Conservation (phyloP, 169 alveolate genomes). For the Plasmodium gaboni region DNA sequence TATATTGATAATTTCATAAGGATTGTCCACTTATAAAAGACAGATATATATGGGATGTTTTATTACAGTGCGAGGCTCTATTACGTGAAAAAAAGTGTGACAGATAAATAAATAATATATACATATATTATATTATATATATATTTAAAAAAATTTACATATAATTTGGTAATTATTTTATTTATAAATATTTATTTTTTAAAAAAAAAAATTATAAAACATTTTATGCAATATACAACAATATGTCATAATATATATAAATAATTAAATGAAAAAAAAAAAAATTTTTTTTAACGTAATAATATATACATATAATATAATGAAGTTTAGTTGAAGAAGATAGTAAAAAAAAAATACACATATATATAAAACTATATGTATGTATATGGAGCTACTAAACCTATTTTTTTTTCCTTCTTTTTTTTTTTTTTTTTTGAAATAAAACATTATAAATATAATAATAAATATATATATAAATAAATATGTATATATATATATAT, state of each 20-base stretch:
- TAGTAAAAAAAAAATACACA: background rate
- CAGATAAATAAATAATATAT: background rate
- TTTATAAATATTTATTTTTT: constrained; percentile 60
- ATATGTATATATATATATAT: background rate
- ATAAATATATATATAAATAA: background rate
- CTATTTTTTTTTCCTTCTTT: too few species aligned
- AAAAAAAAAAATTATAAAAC: constrained; percentile 57
- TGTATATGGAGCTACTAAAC: constrained; percentile 14
- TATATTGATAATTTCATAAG: background rate
- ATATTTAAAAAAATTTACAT: constrained; percentile 49
- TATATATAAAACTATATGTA: constrained; percentile 1
- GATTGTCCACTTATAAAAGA: background rate
- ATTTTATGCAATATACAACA: constrained; percentile 30
- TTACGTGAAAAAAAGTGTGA: background rate
- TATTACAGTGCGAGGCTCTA: background rate
- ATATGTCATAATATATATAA: constrained; percentile 6
- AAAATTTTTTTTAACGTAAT: background rate
- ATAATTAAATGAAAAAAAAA: constrained; percentile 4
- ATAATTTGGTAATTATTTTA: constrained; percentile 25
- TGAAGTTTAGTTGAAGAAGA: background rate
- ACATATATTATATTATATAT: background rate
- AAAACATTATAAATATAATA: background rate
- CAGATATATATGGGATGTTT: background rate
- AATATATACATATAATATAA: constrained; percentile 13
- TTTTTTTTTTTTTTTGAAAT: background rate